Base-by-base conservation (phyloP, 1,284 basidiomycete species). In the Ustilago hordei region DNA sequence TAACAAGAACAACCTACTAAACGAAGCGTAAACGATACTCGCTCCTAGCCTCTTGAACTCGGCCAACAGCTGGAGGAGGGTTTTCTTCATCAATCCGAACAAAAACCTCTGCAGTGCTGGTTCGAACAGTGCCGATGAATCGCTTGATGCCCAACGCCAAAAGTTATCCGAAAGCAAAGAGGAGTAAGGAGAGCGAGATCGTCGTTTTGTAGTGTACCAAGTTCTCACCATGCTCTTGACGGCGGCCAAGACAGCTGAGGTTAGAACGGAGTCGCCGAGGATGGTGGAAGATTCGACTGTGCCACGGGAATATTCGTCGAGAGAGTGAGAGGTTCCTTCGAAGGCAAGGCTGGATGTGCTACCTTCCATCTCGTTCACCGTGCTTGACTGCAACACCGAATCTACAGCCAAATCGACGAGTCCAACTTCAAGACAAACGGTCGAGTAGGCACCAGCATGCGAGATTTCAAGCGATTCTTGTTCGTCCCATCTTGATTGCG, bases 1-100 rank as follows among this genome's bases (percentile, higher is more conserved):
- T 4, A 96, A 91, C 32, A 99, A 90, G 69, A 98, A 90, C 68
- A 99, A 91, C 12, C 92, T 91, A 76, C 93, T 92, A 86, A 98
- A 95, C 85, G 98, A 95, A n/a, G 95, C 96, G 75, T 95, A 95
- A 32, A 99, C 91, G 62, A 99, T 92, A 66, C 50, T 62, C 0
- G 95, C 95, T 1, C 97, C 97, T 0, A 99, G 89, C 13, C 97
- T 91, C 84, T 94, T 95, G 88, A 98, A 97, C 87, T 99, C 97
- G 12, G 95, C 95, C 15, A 99, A 90, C 68, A 99, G 90, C 87
- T 99, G 97, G 52, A 98, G 93, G 86, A 99, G 95, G 0, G 93
- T 96, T 88, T 99, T 99, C 75, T 93, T 91, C 97, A 99, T 99
- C 59, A 99, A 90, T 9, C 95, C 93, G 78, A 95, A 93, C 13